phyloP scores from a whole-genome alignment of 176 grass and related monocot genomes.

The Eleusine indica region DNA sequence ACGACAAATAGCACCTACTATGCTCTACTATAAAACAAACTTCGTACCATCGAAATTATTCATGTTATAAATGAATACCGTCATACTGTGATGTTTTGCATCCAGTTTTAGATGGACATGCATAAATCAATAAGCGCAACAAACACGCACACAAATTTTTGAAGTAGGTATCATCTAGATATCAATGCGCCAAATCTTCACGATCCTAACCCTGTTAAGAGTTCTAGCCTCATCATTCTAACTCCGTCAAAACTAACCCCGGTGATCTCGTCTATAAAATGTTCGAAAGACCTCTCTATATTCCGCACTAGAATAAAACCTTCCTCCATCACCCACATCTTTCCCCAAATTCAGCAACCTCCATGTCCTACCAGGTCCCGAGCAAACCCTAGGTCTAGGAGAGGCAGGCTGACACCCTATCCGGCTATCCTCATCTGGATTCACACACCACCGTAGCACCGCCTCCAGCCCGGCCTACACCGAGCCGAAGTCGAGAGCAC shows the following conservation, averaged over 20 bases:
- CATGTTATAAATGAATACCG: not conserved
- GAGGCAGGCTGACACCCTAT: not conserved
- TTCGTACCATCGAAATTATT: not conserved
- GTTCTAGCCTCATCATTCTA: not conserved
- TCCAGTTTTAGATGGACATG: not conserved
- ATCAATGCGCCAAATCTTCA: not conserved
- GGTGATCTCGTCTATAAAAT: not conserved
- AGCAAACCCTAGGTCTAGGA: not conserved
- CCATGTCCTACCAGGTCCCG: not conserved
- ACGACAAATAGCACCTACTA: not conserved
- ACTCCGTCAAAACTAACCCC: not conserved
- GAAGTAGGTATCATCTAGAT: not conserved
- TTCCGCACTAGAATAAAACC: not conserved
- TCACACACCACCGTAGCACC: not conserved
- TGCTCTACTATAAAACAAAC: not conserved
- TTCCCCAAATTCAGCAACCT: not conserved
- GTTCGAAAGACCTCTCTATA: rapidly evolving
- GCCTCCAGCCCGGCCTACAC: not conserved
- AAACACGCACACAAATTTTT: not conserved
- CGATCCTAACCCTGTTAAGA: not conserved
- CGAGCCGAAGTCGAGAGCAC: not conserved
- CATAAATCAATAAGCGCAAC: not conserved
- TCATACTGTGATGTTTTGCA: not conserved
- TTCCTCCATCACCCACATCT: not conserved
- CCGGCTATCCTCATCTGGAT: not conserved